Base-by-base conservation (phyloP, 2,329 filamentous ascomycete genomes). In the Nannizziopsis barbatae region DNA sequence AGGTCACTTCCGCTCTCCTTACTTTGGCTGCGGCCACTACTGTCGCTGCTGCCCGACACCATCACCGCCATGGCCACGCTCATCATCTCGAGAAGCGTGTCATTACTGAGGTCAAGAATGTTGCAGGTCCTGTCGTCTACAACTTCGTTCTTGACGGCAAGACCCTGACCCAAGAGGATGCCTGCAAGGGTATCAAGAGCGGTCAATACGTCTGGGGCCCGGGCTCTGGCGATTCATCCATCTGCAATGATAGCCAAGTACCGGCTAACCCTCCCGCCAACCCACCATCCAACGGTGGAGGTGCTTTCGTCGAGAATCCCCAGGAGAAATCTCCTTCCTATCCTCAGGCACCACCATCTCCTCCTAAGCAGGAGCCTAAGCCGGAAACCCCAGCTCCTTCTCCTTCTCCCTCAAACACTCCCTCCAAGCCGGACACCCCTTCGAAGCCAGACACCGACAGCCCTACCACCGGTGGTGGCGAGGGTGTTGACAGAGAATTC, bases 141-240 rank as follows among this genome's bases (percentile, higher is more conserved):
- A 75, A 83, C 49, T 95, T 89, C 68, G 75, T 83, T 62, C 71
- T 89, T 47, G 77, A 83, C 52, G 83, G 81, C 52, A 58, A 80
- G 60, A 54, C 70, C 31, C 75, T 94, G 56, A 71, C 72, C 46
- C 67, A 75, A 52, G 66, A 75, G 0, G 76, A 87, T 52, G 87
- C 87, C 47, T 75, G 83, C 68, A 63, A 77, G 48, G 86, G 87
- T 55, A 75, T 96, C 57, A 69, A 75, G 50, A 76, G 82, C 53
- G 84, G 87, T 45, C 75, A 77, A 41, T 62, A 79, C 40, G 65
- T 73, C 52, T 92, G 80, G 70, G 72, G 83, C 41, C 70, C 84
- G 42, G 71, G 83, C 40, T 77, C 79, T 55, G 76, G 79, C 61
- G 71, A 74, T 39, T 68, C 68, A 11, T 76, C 77, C 42, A 74